Evolutionary conservation across 2,329 filamentous ascomycete species (phyloP), one percentile per base, ranked within the genome.

Genomic region (Calonectria pteridis): DNA sequence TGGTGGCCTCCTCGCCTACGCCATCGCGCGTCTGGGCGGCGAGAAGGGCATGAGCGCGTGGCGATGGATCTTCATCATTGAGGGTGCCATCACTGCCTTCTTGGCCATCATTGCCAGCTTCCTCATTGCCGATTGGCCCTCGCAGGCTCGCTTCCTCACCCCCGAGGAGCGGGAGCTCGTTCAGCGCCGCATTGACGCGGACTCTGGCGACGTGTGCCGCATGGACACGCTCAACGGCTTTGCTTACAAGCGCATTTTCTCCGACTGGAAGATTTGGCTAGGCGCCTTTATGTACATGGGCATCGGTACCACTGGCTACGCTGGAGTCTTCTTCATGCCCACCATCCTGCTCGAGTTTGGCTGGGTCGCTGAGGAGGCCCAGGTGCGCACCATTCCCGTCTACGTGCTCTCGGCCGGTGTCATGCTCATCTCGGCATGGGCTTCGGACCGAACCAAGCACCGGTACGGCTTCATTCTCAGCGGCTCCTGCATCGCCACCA

Each of bases 201-300:
- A 88, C 55, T 80, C 81, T n/a, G 84, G 84, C 23, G 85, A 85
- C 4, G 85, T 84, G 3, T 82, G 79, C 75, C 84, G 82, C 64
- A 91, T 91, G 89, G 85, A 91, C 71, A 87, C 86, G 11, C 83
- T 90, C 3, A 87, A 90, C 74, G 87, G 86, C 74, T 84, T 85
- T 59, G 85, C 87, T 0, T 82, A 84, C 70, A 83, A 83, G 69
- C 85, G 89, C 23, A 86, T 89, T 59, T 84, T 90, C 20, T 74
- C 68, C 1, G 88, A 89, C 75, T 85, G 84, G 82, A 88, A 87
- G 76, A 86, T 86, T 63, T 88, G 86, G 77, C 82, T 87, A 14
- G 84, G 83, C 1, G 81, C 81, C 11, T 59, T 84, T 7, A 76
- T 82, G 53, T 85, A 84, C 77, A 77, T 85, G 73, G 84, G 84